Percentiles rank a stretch among this genome's conserved stretches.
Evolutionary conservation across 1,284 basidiomycete species (phyloP).

Genomic region (Fistulinella staudtii): DNA sequence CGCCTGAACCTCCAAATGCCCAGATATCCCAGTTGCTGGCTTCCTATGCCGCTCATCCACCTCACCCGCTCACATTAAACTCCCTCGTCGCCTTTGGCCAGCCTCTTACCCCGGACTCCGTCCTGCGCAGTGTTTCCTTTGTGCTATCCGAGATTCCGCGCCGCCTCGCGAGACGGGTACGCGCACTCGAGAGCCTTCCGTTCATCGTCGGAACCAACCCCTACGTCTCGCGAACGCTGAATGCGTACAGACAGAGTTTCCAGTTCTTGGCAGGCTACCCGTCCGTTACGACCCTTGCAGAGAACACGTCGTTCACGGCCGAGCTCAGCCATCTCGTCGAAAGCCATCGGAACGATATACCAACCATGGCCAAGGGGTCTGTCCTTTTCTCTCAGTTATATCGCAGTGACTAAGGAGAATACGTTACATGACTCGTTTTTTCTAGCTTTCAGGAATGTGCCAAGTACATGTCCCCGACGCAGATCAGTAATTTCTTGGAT

Average conservation of each 20-base stretch:
- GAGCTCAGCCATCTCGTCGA: conserved; percentile 71
- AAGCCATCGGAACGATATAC: conserved; percentile 83
- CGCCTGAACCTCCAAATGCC: conserved; percentile 26
- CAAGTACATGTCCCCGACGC: conserved; percentile 75
- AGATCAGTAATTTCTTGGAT: conserved; percentile 79
- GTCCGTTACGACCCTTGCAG: conserved; percentile 58
- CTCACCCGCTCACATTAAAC: conserved; percentile 58
- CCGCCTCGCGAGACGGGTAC: conserved; percentile 66
- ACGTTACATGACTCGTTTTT: too few species aligned
- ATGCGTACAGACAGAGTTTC: conserved; percentile 75
- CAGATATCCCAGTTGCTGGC: conserved; percentile 30
- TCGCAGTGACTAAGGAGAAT: too few species aligned
- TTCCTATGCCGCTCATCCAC: conserved; percentile 32
- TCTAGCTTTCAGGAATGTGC: conserved; percentile 88
- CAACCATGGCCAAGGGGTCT: conserved; percentile 85
- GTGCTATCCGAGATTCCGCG: conserved; percentile 71
- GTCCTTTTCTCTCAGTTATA: conserved; percentile 27
- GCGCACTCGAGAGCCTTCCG: conserved; percentile 66
- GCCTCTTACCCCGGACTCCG: conserved; percentile 63
- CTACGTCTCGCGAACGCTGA: conserved; percentile 72
- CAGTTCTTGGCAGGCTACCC: conserved; percentile 68
- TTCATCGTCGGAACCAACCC: conserved; percentile 92
- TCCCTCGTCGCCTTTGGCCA: conserved; percentile 69
- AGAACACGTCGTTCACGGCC: conserved; percentile 68
- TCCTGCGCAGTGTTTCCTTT: conserved; percentile 66